Conservation (phyloP, 176 grass and related monocot genomes). For the Carex myosuroides region DNA sequence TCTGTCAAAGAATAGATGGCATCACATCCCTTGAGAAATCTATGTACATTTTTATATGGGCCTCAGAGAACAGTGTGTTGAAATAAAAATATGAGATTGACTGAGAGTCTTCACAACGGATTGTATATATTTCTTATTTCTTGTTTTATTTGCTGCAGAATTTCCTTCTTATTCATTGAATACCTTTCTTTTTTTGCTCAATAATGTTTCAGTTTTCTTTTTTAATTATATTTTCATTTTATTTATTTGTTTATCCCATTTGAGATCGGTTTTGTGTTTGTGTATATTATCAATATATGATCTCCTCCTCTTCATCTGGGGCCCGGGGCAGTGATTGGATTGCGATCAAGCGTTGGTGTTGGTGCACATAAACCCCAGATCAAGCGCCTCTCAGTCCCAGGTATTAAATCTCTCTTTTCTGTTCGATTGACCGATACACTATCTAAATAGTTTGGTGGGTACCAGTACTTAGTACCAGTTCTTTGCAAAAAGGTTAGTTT, state of each 20-base stretch:
- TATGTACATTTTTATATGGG: slow-evolving; percentile 6
- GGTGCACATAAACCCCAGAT: too few relatives aligned
- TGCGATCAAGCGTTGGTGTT: too few relatives aligned
- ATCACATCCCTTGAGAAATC: neutral
- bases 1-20: neutral
- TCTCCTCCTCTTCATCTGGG: too few relatives aligned
- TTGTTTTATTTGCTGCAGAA: neutral
- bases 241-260: neutral
- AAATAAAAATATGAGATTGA: neutral
- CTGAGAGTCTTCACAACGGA: neutral
- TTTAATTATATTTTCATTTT: neutral
- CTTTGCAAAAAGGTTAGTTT: too few relatives aligned
- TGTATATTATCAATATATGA: neutral
- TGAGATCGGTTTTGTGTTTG: neutral
- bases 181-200: neutral
- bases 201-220: neutral
- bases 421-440: too few relatives aligned
- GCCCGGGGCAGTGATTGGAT: too few relatives aligned
- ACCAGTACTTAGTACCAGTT: too few relatives aligned
- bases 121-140: neutral
- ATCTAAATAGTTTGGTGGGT: too few relatives aligned
- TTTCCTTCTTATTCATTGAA: neutral
- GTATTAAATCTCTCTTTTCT: too few relatives aligned
- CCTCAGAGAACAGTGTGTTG: neutral
- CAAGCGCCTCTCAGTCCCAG: too few relatives aligned